Evolutionary conservation across 129 eudicot genomes (phyloP).

Genomic region (Lactuca saligna): DNA sequence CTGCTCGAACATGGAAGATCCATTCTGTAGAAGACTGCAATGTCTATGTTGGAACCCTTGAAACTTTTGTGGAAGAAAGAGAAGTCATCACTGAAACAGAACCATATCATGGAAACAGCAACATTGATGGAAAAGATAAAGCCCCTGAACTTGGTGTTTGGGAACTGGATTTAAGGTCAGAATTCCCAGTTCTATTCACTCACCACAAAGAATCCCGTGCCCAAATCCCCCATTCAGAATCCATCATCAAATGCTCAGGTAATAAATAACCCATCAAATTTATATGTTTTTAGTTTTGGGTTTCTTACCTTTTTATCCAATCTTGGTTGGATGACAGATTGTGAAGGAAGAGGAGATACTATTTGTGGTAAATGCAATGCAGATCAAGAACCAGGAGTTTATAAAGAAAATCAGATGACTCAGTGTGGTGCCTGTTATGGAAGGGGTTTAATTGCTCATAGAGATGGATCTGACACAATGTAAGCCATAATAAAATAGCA

Average conservation of each 20-base stretch:
- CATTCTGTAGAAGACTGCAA: conserved; percentile 93
- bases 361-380: conserved; percentile 77
- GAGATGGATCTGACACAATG: conserved; percentile 95
- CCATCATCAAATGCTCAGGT: conserved; percentile 79
- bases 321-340: conserved; percentile 44
- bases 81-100: conserved; percentile 62
- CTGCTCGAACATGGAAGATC: conserved; percentile 96
- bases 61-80: conserved; percentile 83
- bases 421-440: conserved; percentile 80
- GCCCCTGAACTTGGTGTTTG: conserved; percentile 87
- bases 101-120: conserved; percentile 32
- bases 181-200: conserved; percentile 77
- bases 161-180: conserved; percentile 93
- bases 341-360: conserved; percentile 71
- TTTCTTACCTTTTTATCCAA: neutral
- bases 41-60: conserved; percentile 93
- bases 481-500: conserved; percentile 30
- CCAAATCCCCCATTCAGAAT: conserved; percentile 79
- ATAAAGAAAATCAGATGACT: conserved; percentile 70
- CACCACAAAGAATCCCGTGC: conserved; percentile 64
- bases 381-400: conserved; percentile 64
- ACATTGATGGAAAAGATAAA: conserved; percentile 60
- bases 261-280: neutral
- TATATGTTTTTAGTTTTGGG: too few species aligned
- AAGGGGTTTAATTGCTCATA: conserved; percentile 93